A percentile compares a stretch with the other conserved stretches of the same genome.
These are phyloP conservation scores for Pestalotiopsis sp. DNA, from an alignment of 2,329 filamentous ascomycete species.

Conservation along the genomic window DNA sequence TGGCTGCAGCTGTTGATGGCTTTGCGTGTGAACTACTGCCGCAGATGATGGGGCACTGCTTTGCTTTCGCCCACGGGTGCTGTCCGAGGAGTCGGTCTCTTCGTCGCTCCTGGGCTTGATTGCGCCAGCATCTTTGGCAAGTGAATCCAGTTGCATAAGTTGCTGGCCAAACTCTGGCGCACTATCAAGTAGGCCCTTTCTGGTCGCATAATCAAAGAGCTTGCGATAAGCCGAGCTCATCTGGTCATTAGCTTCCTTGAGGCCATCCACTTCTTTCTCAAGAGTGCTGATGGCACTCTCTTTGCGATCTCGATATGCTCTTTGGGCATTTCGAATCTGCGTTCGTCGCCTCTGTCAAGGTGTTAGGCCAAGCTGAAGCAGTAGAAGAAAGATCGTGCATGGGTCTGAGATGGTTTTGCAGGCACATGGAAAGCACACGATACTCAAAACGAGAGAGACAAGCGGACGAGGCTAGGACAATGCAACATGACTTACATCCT, in stretches of 20 bases:
- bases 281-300: slow-evolving; percentile 77
- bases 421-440: not conserved
- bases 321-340: slow-evolving; percentile 84
- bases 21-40: not conserved
- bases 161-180: slow-evolving; percentile 59
- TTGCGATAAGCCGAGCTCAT: slow-evolving; percentile 73
- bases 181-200: slow-evolving; percentile 57
- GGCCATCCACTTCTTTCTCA: slow-evolving; percentile 67
- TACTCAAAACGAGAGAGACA: not conserved
- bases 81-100: slow-evolving; percentile 32
- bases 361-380: slow-evolving; percentile 17
- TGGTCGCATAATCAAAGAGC: slow-evolving; percentile 64
- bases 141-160: slow-evolving; percentile 60
- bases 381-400: not conserved
- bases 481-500: slow-evolving; percentile 64
- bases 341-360: slow-evolving; percentile 70
- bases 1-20: slow-evolving; percentile 1
- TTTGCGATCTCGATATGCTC: slow-evolving; percentile 83
- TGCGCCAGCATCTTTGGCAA: slow-evolving; percentile 50
- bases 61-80: slow-evolving; percentile 13
- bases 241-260: slow-evolving; percentile 70
- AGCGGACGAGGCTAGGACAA: not conserved
- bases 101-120: slow-evolving; percentile 14
- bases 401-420: not conserved
- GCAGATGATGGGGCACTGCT: slow-evolving; percentile 5